Base-by-base conservation (phyloP, 345 rosid genomes). In the Hevea brasiliensis region DNA sequence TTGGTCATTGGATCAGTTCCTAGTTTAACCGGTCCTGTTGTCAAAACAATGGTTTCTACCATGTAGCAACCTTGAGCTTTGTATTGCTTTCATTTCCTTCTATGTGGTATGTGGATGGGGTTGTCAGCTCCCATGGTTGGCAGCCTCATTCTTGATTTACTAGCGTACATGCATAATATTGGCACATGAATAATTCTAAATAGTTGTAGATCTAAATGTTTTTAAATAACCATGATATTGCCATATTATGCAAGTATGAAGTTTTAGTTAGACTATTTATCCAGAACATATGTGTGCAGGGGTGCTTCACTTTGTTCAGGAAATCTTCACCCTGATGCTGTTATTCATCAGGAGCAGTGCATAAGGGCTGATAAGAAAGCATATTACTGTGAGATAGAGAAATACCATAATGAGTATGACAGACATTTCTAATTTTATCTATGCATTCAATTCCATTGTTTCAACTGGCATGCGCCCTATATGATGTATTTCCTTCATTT, bases 401-500 rank as follows among this genome's bases (percentile, higher is more conserved):
- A 87, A 53, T 95, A 95, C 77, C 97, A 95, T 72, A 61, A 77
- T 75, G 90, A 87, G 99, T 95, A 95, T 78, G 96, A 74, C n/a
- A 8, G 40, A 54, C 35, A 17, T 69, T 10, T 32, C 7, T 29
- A 8, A 37, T 21, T 27, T 55, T 51, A 20, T 57, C 23, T 6
- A 45, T 26, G 15, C 50, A 14, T 67, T 9, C 26, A 47, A 15
- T 56, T 42, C 11, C 26, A 3, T 56, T 50, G 51, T 69, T 72
- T 68, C 48, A 23, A 13, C 32, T 48, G 74, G 41, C 70, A n/a
- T 64, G 47, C 71, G 8, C 51, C 60, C 12, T 45, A 45, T 76
- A 41, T 72, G 41, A 67, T 70, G 20, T 80, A 58, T 50, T 68
- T 76, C 58, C 73, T 53, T 51, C n/a, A 51, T 42, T 65, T 53